phyloP scores from a whole-genome alignment of 768 basidiomycete species.

The Pulveroboletus sp. region DNA sequence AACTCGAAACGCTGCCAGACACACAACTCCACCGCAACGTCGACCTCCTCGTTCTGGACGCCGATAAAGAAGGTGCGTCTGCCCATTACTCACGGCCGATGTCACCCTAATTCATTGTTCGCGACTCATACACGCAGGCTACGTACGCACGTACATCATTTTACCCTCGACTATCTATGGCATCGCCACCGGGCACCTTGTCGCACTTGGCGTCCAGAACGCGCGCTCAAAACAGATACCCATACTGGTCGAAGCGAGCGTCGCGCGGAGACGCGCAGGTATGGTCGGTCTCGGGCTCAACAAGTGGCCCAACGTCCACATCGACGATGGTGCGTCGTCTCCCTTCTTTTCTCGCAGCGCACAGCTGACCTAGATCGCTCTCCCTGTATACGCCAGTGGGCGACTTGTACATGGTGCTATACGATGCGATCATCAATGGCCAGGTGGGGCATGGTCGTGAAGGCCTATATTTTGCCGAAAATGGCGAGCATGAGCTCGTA shows the following conservation, averaged over 20 bases:
- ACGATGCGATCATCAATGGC: slow-evolving; percentile 30
- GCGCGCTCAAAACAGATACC: slow-evolving; percentile 53
- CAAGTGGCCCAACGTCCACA: slow-evolving; percentile 57
- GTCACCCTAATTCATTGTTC: background rate
- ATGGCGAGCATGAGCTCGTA: slow-evolving; percentile 42
- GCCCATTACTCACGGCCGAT: background rate
- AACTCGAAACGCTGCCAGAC: slow-evolving; percentile 42
- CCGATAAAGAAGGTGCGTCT: slow-evolving; percentile 31
- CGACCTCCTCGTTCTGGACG: slow-evolving; percentile 44
- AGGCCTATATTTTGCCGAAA: slow-evolving; percentile 51
- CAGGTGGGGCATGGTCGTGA: slow-evolving; percentile 26
- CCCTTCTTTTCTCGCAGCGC: background rate
- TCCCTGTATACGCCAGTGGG: slow-evolving; percentile 15
- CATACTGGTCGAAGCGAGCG: slow-evolving; percentile 37
- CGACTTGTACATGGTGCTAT: slow-evolving; percentile 41
- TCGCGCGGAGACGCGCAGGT: slow-evolving; percentile 49
- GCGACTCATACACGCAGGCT: background rate
- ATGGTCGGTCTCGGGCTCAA: slow-evolving; percentile 56
- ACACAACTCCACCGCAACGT: slow-evolving; percentile 45
- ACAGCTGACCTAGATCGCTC: background rate
- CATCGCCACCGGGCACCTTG: slow-evolving; percentile 43
- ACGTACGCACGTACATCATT: slow-evolving; percentile 36
- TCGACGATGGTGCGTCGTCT: slow-evolving; percentile 36
- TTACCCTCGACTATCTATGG: slow-evolving; percentile 57
- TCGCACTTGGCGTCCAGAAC: slow-evolving; percentile 43